Evolutionary conservation across 169 alveolate species (phyloP).

Genomic region (Eimeria brunetti): DNA sequence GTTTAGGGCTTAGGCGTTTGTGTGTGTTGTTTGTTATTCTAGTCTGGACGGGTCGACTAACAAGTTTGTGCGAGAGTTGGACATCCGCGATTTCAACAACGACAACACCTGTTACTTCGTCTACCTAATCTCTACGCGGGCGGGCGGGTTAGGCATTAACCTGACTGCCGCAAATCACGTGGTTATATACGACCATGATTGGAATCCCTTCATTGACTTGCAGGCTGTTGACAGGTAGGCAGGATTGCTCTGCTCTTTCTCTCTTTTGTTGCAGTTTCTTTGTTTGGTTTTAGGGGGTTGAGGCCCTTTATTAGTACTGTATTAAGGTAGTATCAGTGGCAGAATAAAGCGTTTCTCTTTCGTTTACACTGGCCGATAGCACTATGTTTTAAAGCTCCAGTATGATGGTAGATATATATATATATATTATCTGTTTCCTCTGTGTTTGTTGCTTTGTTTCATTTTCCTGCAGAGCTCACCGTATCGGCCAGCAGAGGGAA

Average conservation of each 20-base stretch:
- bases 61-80: conserved; percentile 93
- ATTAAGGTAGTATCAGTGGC: too few relatives aligned
- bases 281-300: too few relatives aligned
- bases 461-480: conserved; percentile 94
- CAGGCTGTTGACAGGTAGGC: conserved; percentile 98
- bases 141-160: conserved; percentile 98
- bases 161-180: conserved; percentile 99
- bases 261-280: neutral
- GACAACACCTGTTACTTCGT: conserved; percentile 89
- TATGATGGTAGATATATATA: too few relatives aligned
- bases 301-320: too few relatives aligned
- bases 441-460: neutral
- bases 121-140: conserved; percentile 93
- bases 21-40: neutral
- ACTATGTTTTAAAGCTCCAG: too few relatives aligned
- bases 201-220: conserved; percentile 99
- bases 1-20: neutral
- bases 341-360: too few relatives aligned
- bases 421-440: too few relatives aligned
- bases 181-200: conserved; percentile 99
- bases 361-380: too few relatives aligned
- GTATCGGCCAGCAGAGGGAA: conserved; percentile 98
- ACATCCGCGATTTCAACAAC: conserved; percentile 92
- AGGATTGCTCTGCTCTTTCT: conserved; percentile 70
- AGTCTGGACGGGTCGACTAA: conserved; percentile 95